A percentile compares a stretch with the other conserved stretches of the same genome.
phyloP scores from a whole-genome alignment of 2,329 filamentous ascomycete species.

The Sporothrix globosa region DNA sequence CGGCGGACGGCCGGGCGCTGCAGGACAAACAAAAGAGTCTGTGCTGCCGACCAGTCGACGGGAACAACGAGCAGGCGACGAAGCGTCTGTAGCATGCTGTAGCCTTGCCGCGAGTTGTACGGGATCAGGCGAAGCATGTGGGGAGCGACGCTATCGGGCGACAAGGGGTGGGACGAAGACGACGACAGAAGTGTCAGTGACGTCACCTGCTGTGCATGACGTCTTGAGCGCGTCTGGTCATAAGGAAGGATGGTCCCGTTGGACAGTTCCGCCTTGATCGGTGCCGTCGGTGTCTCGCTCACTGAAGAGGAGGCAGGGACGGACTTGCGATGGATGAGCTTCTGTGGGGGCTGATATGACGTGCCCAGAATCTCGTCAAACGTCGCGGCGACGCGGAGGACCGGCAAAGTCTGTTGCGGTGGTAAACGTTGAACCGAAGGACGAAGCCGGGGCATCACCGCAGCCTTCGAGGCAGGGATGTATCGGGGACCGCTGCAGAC shows the following conservation, averaged over 20 bases:
- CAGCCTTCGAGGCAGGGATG: background rate
- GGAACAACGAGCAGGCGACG: constrained; percentile 25
- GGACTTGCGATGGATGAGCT: background rate
- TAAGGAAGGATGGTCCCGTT: background rate
- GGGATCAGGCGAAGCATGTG: constrained; percentile 10
- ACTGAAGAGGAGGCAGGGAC: background rate
- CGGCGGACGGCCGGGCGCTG: constrained; percentile 27
- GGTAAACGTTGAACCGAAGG: background rate
- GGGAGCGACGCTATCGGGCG: background rate
- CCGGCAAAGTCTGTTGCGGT: background rate
- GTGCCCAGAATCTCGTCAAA: constrained; percentile 6
- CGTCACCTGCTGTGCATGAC: background rate
- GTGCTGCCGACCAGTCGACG: background rate
- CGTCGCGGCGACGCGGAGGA: background rate
- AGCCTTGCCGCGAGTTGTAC: constrained; percentile 26
- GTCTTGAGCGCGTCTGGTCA: background rate
- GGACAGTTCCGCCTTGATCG: background rate
- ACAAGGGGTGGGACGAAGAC: background rate
- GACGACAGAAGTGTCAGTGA: background rate
- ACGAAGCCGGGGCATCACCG: background rate
- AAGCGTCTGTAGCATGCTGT: constrained; percentile 21
- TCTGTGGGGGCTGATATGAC: background rate
- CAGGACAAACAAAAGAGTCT: constrained; percentile 31
- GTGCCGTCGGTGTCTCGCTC: no score
- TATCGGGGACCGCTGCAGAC: background rate